phyloP scores from a whole-genome alignment of 331 rosid species.

The Prunus yedoensis region DNA sequence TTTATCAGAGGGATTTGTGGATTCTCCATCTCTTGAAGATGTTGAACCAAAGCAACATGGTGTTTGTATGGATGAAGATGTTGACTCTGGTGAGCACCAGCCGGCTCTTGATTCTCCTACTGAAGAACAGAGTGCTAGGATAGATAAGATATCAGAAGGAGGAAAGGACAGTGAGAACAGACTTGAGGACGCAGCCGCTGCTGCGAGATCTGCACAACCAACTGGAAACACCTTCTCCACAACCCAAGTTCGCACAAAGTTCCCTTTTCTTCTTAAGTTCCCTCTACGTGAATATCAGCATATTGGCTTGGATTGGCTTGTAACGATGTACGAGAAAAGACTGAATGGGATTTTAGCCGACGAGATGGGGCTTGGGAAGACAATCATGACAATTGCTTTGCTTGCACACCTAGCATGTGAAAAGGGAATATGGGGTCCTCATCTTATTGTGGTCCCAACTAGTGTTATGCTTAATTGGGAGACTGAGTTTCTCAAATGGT shows the following conservation, averaged over 20 bases:
- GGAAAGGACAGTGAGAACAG: slow-evolving; percentile 67
- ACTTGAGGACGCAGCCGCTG: slow-evolving; percentile 97
- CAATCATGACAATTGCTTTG: slow-evolving; percentile 96
- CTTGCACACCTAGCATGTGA: slow-evolving; percentile 98
- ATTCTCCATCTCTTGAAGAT: slow-evolving; percentile 53
- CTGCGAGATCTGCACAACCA: slow-evolving; percentile 97
- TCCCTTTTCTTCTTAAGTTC: slow-evolving; percentile 87
- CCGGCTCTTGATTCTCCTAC: slow-evolving; percentile 36
- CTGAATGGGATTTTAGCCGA: slow-evolving; percentile 96
- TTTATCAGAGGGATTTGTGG: slow-evolving; percentile 51
- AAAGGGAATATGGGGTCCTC: slow-evolving; percentile 99
- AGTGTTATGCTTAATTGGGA: slow-evolving; percentile 99
- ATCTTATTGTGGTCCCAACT: slow-evolving; percentile 97
- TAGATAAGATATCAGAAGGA: slow-evolving; percentile 39
- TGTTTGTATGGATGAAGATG: slow-evolving; percentile 49
- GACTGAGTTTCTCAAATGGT: slow-evolving; percentile 98
- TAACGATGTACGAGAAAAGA: slow-evolving; percentile 95
- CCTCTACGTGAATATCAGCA: slow-evolving; percentile 98
- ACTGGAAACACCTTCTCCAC: slow-evolving; percentile 96
- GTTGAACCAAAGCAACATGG: slow-evolving; percentile 36
- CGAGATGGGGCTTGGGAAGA: slow-evolving; percentile 98
- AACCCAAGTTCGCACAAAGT: slow-evolving; percentile 88
- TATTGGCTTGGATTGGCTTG: slow-evolving; percentile 99
- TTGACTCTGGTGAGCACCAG: slow-evolving; percentile 44
- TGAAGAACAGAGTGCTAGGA: slow-evolving; percentile 47